A percentile compares a stretch with the other conserved stretches of the same genome.
Conservation (phyloP, 2,329 filamentous ascomycete species). For the Talaromyces sp. region DNA sequence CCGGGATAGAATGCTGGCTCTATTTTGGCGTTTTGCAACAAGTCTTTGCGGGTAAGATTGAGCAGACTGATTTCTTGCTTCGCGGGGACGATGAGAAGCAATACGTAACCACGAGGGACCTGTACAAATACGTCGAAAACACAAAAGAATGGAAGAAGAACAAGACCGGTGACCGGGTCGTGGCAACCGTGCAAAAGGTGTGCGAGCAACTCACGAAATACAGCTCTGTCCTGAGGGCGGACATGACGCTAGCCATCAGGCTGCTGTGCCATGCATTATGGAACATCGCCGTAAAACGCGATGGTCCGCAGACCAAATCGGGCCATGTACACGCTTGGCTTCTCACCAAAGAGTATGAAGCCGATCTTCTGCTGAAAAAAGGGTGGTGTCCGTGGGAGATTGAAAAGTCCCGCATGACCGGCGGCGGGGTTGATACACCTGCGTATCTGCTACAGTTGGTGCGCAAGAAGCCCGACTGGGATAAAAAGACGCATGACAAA, state of each 20-base stretch:
- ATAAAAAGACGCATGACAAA: not conserved
- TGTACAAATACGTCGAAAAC: constrained; percentile 17
- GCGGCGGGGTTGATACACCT: not conserved
- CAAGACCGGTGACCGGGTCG: constrained; percentile 10
- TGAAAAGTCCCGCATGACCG: not conserved
- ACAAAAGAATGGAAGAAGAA: constrained; percentile 19
- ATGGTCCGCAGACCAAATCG: not conserved
- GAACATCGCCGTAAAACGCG: constrained; percentile 4
- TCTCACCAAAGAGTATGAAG: not conserved
- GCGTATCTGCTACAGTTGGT: constrained; percentile 13
- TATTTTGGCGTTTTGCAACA: constrained; percentile 18
- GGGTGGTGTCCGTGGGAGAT: constrained; percentile 13
- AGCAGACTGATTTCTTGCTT: constrained; percentile 18
- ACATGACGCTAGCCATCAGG: not conserved
- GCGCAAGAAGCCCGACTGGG: constrained; percentile 16
- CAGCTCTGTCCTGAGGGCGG: not conserved
- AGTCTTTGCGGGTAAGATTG: constrained; percentile 16
- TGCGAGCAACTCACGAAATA: not conserved
- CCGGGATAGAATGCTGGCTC: constrained; percentile 17
- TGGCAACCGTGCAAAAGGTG: constrained; percentile 13
- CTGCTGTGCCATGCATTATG: constrained; percentile 5
- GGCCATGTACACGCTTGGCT: not conserved
- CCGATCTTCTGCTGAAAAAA: not conserved
- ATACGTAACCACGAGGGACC: constrained; percentile 15
- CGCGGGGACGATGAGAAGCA: not conserved